Evolutionary conservation across 345 rosid genomes (phyloP).

Genomic region (Hypericum androsaemum): DNA sequence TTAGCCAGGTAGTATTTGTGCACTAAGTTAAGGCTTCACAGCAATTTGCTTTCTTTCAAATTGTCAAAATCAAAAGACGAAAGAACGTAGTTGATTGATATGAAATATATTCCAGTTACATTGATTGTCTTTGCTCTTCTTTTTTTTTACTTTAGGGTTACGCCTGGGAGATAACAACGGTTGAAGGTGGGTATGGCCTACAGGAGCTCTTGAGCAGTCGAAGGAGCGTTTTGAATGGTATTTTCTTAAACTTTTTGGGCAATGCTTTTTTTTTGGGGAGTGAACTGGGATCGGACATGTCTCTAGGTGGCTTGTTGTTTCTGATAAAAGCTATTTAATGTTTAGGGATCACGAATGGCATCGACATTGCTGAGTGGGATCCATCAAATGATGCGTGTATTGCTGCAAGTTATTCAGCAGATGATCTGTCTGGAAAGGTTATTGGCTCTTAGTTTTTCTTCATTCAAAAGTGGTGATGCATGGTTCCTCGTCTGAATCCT

Average conservation of each 20-base stretch:
- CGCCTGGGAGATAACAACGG: conserved; percentile 94
- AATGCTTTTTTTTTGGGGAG: conserved; percentile 3
- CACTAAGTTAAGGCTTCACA: conserved; percentile 1
- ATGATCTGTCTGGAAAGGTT: conserved; percentile 81
- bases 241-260: neutral
- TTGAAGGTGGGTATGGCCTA: conserved; percentile 90
- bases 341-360: conserved; percentile 89
- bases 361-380: conserved; percentile 72
- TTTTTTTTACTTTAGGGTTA: conserved; percentile 51
- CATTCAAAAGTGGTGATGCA: neutral
- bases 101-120: too few species aligned
- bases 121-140: neutral
- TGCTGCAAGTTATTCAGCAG: conserved; percentile 48
- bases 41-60: neutral
- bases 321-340: conserved; percentile 3
- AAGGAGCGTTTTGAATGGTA: conserved; percentile 72
- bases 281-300: neutral
- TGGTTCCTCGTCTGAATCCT: conserved; percentile 13
- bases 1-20: conserved; percentile 65
- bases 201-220: conserved; percentile 65
- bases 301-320: neutral
- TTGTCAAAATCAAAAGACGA: neutral
- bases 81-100: neutral
- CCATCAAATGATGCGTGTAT: conserved; percentile 66
- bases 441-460: conserved; percentile 8